Percentiles rank a stretch among this genome's conserved stretches.
Evolutionary conservation across 2,329 filamentous ascomycete genomes (phyloP).

Genomic region (Cordyceps farinosa): DNA sequence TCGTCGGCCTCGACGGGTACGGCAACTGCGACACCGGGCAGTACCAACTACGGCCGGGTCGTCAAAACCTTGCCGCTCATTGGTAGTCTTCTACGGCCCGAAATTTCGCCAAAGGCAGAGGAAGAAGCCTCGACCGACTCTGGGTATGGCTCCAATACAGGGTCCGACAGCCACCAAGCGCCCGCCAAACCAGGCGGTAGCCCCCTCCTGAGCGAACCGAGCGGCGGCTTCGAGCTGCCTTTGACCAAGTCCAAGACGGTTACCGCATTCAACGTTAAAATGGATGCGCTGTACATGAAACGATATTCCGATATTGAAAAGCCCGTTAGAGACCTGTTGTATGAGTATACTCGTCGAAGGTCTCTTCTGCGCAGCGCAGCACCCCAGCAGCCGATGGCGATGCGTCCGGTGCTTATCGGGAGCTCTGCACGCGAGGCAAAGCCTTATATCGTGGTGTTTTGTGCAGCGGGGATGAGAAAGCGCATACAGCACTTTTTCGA

Average conservation of each 20-base stretch:
- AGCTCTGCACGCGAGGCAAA: neutral
- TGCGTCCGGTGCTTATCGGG: slow-evolving; percentile 5
- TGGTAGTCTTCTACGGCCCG: neutral
- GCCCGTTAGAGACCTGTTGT: neutral
- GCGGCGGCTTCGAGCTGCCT: neutral
- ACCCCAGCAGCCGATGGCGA: neutral
- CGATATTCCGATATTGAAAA: neutral
- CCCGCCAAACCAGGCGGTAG: neutral
- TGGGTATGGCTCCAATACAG: neutral
- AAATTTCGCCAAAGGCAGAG: neutral
- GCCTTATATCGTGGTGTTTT: slow-evolving; percentile 9
- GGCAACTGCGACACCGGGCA: too few relatives aligned
- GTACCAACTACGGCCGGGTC: too few relatives aligned
- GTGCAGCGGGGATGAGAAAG: slow-evolving; percentile 7
- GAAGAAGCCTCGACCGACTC: neutral
- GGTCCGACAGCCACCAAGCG: neutral
- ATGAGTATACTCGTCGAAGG: neutral
- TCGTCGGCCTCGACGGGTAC: neutral
- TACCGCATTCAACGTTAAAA: neutral
- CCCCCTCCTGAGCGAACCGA: too few relatives aligned
- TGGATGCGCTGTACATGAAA: too few relatives aligned
- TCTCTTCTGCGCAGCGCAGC: neutral
- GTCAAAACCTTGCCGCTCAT: neutral
- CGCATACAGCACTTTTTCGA: slow-evolving; percentile 1
- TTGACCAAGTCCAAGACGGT: neutral